A percentile compares a stretch with the other conserved stretches of the same genome.
phyloP scores from a whole-genome alignment of 2,329 filamentous ascomycete genomes.

The Pseudopithomyces chartarum region DNA sequence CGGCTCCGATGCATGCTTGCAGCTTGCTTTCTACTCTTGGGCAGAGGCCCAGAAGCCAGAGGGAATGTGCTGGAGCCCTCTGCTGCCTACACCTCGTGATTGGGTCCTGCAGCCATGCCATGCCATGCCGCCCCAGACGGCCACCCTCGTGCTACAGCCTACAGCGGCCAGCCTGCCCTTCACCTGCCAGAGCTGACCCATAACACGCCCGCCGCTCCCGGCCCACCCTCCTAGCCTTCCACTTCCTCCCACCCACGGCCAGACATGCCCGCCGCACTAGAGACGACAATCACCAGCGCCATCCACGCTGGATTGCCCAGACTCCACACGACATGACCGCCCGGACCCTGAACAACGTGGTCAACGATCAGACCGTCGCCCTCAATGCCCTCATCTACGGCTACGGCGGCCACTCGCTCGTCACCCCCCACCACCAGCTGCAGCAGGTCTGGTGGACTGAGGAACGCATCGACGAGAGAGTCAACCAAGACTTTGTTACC shows the following conservation, averaged over 20 bases:
- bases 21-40: constrained; percentile 29
- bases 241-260: constrained; percentile 15
- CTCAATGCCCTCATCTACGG: constrained; percentile 58
- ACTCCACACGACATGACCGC: constrained; percentile 37
- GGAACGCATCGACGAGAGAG: constrained; percentile 69
- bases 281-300: constrained; percentile 21
- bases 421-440: constrained; percentile 54
- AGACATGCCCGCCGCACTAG: constrained; percentile 32
- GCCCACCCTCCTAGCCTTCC: constrained; percentile 11
- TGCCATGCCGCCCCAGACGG: constrained; percentile 14
- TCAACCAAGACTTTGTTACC: constrained; percentile 70
- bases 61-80: constrained; percentile 26
- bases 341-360: constrained; percentile 47
- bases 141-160: constrained; percentile 30
- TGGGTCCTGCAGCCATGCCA: constrained; percentile 22
- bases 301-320: constrained; percentile 16
- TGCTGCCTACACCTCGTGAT: constrained; percentile 25
- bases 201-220: constrained; percentile 12
- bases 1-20: constrained; percentile 29
- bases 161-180: no score
- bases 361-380: constrained; percentile 50
- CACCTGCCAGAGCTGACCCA: constrained; percentile 39
- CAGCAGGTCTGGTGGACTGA: constrained; percentile 73
- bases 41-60: constrained; percentile 26
- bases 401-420: constrained; percentile 55